Evolutionary conservation across 2,329 filamentous ascomycete species (phyloP).

Genomic region (Aspergillus fructus): DNA sequence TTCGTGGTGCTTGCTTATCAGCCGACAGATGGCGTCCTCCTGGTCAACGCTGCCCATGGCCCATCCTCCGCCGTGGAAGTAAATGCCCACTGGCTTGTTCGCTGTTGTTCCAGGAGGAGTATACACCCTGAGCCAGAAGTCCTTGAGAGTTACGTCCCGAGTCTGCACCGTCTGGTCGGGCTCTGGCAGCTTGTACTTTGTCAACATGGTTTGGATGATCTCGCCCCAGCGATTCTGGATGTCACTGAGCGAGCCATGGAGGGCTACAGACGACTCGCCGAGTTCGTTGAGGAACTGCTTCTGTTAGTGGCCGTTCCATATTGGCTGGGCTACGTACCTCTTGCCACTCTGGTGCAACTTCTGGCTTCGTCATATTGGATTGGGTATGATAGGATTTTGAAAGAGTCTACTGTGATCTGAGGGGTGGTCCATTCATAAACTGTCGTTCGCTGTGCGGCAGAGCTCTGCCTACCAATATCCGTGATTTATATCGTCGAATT

Average conservation of each 20-base stretch:
- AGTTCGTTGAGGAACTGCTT: conserved; percentile 6
- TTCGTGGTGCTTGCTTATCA: neutral
- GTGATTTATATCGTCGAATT: too few species aligned
- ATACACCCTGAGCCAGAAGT: neutral
- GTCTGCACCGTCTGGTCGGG: conserved; percentile 4
- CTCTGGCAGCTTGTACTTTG: neutral
- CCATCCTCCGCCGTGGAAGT: conserved; percentile 19
- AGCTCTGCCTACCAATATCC: neutral
- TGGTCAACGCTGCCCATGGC: conserved; percentile 11
- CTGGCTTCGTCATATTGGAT: neutral
- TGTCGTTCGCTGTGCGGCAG: neutral
- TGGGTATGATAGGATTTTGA: too few species aligned
- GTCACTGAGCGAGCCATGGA: neutral
- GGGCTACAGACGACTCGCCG: neutral
- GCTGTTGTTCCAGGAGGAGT: neutral
- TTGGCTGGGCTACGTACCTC: neutral
- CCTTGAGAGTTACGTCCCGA: neutral
- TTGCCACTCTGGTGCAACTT: neutral
- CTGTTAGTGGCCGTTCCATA: neutral
- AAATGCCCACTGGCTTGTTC: conserved; percentile 1
- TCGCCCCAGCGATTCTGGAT: neutral
- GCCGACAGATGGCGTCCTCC: conserved; percentile 7
- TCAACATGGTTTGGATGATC: neutral
- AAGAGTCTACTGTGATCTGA: neutral
- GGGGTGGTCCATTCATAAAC: neutral